These are phyloP conservation scores for Elsinoe ampelina DNA, from an alignment of 2,329 filamentous ascomycete genomes.

Conservation along the genomic window DNA sequence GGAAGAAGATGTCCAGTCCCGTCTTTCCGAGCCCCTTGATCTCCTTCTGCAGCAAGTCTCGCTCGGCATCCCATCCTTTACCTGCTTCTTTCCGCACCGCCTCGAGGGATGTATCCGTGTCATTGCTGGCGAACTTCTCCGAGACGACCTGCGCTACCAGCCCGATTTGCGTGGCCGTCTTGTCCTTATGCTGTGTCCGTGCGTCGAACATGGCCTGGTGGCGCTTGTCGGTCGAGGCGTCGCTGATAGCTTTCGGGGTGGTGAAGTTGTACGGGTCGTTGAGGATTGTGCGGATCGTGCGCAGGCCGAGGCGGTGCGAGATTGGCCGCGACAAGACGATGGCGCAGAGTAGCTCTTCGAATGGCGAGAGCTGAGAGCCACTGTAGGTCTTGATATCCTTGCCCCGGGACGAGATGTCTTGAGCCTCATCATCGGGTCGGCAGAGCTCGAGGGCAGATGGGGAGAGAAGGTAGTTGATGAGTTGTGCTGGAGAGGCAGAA, in stretches of 20 bases:
- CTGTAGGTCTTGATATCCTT: slow-evolving; percentile 26
- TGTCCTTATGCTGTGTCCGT: slow-evolving; percentile 38
- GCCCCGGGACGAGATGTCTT: slow-evolving; percentile 22
- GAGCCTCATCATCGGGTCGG: slow-evolving; percentile 27
- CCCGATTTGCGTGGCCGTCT: slow-evolving; percentile 35
- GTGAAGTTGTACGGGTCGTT: slow-evolving; percentile 35
- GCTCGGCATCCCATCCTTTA: slow-evolving; percentile 23
- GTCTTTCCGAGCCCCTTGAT: slow-evolving; percentile 35
- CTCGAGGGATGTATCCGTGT: slow-evolving; percentile 25
- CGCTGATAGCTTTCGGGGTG: slow-evolving; percentile 26
- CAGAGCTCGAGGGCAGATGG: slow-evolving; percentile 23
- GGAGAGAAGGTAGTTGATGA: slow-evolving; percentile 28
- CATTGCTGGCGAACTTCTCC: slow-evolving; percentile 25
- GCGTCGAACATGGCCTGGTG: slow-evolving; percentile 34
- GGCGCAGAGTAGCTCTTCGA: slow-evolving; percentile 38
- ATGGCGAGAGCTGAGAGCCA: slow-evolving; percentile 28
- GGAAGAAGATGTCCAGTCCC: slow-evolving; percentile 35
- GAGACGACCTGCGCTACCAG: slow-evolving; percentile 26
- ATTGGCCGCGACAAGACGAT: slow-evolving; percentile 38
- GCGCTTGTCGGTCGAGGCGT: slow-evolving; percentile 31
- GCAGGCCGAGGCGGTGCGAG: slow-evolving; percentile 35
- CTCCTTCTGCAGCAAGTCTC: slow-evolving; percentile 25
- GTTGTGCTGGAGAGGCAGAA: slow-evolving; percentile 21
- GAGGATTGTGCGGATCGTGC: slow-evolving; percentile 36
- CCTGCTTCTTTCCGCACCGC: slow-evolving; percentile 27